Evolutionary conservation across 2,329 filamentous ascomycete genomes (phyloP), one percentile per base, ranked within the genome.

Genomic region (Ceratocystis papillata): DNA sequence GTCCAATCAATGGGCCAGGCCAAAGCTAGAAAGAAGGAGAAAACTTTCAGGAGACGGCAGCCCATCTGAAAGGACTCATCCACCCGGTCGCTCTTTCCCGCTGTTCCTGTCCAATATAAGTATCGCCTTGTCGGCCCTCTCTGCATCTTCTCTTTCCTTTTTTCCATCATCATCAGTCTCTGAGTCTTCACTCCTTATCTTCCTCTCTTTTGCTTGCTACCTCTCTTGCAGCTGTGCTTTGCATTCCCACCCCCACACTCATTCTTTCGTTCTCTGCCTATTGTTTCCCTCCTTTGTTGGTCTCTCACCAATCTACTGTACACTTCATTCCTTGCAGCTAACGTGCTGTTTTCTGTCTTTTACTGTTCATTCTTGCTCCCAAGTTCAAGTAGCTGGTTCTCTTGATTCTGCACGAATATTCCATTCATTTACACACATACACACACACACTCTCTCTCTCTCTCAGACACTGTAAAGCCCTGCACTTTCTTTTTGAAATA

Each of bases 161-260:
- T 61, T 50, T 33, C 33, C 37, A 53, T n/a, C 25, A 60, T 53
- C 62, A 63, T 45, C 61, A 63, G 61, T 20, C 41, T 67, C 50
- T 37, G 48, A 45, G 41, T 59, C n/a, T 65, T 44, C 60, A 45
- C 44, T 63, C 44, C 50, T 53, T 67, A 17, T 55, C 62, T 55
- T 57, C 62, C 48, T 3, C 45, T 45, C 62, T 61, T 50, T 33
- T 55, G 22, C 53, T 12, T n/a, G 41, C 44, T 44, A 63, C 17
- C 25, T 30, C 41, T 20, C 28, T 67, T 37, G n/a, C 20, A 45
- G 41, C n/a, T 65, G 22, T 50, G 20, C 44, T 63, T 33, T 25
- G 50, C 62, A 17, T 55, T 53, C 55, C 44, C 62, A 25, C 46
- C 20, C 46, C 30, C 61, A 63, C 20, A n/a, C 20, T 41, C 62